A percentile compares a stretch with the other conserved stretches of the same genome.
Evolutionary conservation across 495 filamentous ascomycete genomes (phyloP).

Genomic region (Aspergillus ellipticus): DNA sequence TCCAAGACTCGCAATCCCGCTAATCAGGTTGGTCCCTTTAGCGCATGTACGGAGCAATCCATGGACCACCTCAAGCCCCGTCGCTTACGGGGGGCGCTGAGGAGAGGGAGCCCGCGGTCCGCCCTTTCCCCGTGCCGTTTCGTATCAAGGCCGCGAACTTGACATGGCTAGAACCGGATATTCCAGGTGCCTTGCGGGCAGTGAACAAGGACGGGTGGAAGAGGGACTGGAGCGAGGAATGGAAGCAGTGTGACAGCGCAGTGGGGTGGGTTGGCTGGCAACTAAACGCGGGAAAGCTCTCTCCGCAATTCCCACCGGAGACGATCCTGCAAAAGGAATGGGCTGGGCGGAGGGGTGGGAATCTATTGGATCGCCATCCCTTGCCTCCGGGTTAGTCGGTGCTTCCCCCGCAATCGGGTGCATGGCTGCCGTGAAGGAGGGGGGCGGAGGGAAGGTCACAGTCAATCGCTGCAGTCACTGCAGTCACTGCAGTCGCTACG

Average conservation of each 20-base stretch:
- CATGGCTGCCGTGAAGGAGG: not conserved
- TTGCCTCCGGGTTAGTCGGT: not conserved
- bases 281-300: conserved; percentile 17
- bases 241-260: not conserved
- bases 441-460: not conserved
- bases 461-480: too few species aligned
- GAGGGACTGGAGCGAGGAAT: not conserved
- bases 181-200: not conserved
- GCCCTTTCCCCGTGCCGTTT: not conserved
- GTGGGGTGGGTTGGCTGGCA: conserved; percentile 3
- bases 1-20: not conserved
- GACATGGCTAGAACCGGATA: not conserved
- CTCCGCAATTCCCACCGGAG: conserved; percentile 23
- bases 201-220: too few species aligned
- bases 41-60: not conserved
- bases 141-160: not conserved
- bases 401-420: conserved; percentile 8
- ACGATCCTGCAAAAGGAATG: conserved; percentile 19
- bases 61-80: not conserved
- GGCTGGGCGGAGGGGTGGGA: not conserved
- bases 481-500: too few species aligned
- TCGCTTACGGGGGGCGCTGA: conserved; percentile 1
- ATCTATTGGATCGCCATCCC: conserved; percentile 2
- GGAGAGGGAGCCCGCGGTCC: not conserved
- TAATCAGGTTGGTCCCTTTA: not conserved